phyloP scores from a whole-genome alignment of 768 basidiomycete species.

The Suillus subluteus region DNA sequence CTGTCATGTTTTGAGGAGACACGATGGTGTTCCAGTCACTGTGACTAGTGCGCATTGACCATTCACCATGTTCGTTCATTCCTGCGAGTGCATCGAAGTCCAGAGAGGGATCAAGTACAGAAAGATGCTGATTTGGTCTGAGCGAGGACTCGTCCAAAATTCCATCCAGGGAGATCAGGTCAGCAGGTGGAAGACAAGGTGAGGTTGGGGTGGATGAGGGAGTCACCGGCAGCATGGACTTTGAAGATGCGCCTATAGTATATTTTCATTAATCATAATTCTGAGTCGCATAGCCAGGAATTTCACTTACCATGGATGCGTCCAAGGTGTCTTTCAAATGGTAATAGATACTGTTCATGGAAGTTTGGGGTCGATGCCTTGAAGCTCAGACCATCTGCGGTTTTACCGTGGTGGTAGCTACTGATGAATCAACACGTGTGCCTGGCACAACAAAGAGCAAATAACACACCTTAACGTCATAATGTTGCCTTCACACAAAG shows the following conservation, averaged over 20 bases:
- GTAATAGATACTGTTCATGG: not conserved
- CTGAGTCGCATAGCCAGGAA: not conserved
- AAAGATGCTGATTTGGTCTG: not conserved
- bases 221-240: not conserved
- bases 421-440: no score
- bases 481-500: not conserved
- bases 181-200: not conserved
- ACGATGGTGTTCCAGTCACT: not conserved
- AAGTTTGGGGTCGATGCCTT: not conserved
- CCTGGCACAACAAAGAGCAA: no score
- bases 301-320: not conserved
- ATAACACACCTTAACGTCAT: not conserved
- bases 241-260: not conserved
- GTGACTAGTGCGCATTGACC: not conserved
- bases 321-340: not conserved
- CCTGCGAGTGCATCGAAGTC: not conserved
- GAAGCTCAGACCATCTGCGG: not conserved
- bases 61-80: not conserved
- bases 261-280: not conserved
- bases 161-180: not conserved
- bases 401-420: not conserved
- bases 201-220: not conserved
- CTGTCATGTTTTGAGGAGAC: not conserved
- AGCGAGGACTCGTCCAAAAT: not conserved
- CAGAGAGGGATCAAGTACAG: not conserved